Percentiles rank a stretch among this genome's conserved stretches.
These are phyloP conservation scores for Deakozyma indianensis DNA, from an alignment of 805 yeast species.

Conservation along the genomic window DNA sequence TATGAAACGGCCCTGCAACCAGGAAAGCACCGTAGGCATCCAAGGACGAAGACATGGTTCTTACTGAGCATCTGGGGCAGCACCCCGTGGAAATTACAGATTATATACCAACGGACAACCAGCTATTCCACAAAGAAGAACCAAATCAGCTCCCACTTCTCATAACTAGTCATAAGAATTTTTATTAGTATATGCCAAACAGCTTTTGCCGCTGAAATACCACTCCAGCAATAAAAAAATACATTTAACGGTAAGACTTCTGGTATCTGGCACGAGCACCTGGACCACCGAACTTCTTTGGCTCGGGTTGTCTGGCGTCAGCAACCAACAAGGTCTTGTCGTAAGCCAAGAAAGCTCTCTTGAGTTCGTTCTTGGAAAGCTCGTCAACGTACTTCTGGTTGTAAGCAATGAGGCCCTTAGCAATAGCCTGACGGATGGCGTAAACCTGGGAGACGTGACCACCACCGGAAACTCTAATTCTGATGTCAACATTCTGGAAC, in stretches of 20 bases:
- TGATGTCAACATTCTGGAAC: conserved; percentile 95
- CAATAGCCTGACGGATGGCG: conserved; percentile 99
- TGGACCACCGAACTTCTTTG: conserved; percentile 99
- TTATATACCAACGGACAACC: too few relatives aligned
- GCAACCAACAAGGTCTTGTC: conserved; percentile 99
- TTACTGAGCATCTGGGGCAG: too few relatives aligned
- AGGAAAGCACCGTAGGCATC: too few relatives aligned
- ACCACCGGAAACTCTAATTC: conserved; percentile 99
- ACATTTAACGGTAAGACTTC: conserved; percentile 95
- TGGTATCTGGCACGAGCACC: conserved; percentile 99
- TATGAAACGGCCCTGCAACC: too few relatives aligned
- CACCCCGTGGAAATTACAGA: too few relatives aligned
- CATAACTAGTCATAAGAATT: not conserved
- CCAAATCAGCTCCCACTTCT: too few relatives aligned
- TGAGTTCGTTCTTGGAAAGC: conserved; percentile 98
- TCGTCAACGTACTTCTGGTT: conserved; percentile 99
- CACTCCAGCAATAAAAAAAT: not conserved
- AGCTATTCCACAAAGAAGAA: too few relatives aligned
- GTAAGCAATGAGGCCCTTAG: conserved; percentile 99
- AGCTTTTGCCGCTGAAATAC: not conserved
- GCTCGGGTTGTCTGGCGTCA: conserved; percentile 99
- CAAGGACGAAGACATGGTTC: too few relatives aligned
- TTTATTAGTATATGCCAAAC: conserved; percentile 1
- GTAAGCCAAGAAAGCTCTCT: conserved; percentile 93
- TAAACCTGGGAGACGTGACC: conserved; percentile 99